Evolutionary conservation across 2,329 filamentous ascomycete species (phyloP).

Genomic region (Hypoxylon sp.): DNA sequence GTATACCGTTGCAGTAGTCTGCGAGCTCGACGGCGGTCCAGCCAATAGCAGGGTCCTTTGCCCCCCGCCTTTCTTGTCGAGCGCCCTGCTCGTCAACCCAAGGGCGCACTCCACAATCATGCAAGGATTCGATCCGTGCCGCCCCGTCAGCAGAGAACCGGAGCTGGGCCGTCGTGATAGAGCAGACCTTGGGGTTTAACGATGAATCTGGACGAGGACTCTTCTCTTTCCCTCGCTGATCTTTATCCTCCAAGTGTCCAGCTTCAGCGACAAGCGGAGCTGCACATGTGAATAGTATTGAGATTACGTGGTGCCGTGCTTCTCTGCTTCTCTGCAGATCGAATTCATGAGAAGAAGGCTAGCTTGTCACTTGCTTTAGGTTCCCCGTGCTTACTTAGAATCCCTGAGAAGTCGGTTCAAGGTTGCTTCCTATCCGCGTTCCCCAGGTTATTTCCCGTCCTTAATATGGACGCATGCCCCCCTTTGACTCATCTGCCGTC

Average conservation of each 20-base stretch:
- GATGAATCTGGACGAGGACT: conserved; percentile 24
- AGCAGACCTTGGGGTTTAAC: no score
- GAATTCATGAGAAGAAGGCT: background rate
- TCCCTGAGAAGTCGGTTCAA: conserved; percentile 22
- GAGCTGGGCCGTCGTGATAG: conserved; percentile 16
- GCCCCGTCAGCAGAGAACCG: conserved; percentile 29
- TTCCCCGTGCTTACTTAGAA: conserved; percentile 19
- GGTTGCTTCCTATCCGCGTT: conserved; percentile 9
- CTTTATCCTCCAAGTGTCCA: conserved; percentile 13
- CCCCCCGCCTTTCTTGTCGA: conserved; percentile 31
- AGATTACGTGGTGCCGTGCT: conserved; percentile 14
- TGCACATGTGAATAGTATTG: conserved; percentile 16
- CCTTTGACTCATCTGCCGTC: conserved; percentile 14
- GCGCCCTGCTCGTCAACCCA: conserved; percentile 48
- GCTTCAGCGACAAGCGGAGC: conserved; percentile 31
- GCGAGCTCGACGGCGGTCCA: conserved; percentile 19
- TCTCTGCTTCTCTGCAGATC: conserved; percentile 17
- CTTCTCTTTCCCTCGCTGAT: conserved; percentile 24
- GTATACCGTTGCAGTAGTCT: conserved; percentile 32
- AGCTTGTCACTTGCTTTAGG: conserved; percentile 32
- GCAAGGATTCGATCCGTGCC: conserved; percentile 26
- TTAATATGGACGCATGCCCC: conserved; percentile 22
- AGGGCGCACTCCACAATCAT: conserved; percentile 50
- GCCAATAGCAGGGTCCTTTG: conserved; percentile 16
- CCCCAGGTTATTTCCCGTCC: conserved; percentile 22